Base-by-base conservation (phyloP, 805 yeast genomes). In the Candida golubevii region DNA sequence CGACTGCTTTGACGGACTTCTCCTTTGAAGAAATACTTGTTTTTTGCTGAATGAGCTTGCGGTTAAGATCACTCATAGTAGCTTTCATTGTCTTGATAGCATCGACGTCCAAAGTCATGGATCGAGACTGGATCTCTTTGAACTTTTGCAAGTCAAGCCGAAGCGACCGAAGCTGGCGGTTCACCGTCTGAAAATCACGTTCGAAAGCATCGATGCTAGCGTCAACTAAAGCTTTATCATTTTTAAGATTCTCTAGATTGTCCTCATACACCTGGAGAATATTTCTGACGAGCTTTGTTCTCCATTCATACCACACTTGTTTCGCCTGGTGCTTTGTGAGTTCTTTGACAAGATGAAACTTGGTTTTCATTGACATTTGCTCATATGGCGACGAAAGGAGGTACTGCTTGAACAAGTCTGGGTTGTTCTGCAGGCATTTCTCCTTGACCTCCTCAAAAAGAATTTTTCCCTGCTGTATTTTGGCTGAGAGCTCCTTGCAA, bases 301-400 rank as follows among this genome's bases (percentile, higher is more conserved):
- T 63, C 88, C 88, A 82, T 39, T 72, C 75, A 51, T 77, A 78
- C 86, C 87, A 82, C 0, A 75, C 74, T 33, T 70, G 72, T 46
- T 67, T 70, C 0, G 86, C 78, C 53, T 77, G 78, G 28, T 72
- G 65, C 28, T 79, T 66, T 0, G 85, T 69, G 46, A 62, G 75
- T 28, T 70, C 74, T 54, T 79, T 78, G 35, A 81, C 62, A 10
- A 73, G 46, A 46, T 71, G 74, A 39, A 81, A 68, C 47, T 77
- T 76, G n/a, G 72, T 61, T 32, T 69, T 71, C 70, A 79, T 67
- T 1, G 58, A 53, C 35, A 63, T 60, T 49, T 67, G 69, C 7
- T 67, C 74, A 32, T 62, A 63, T 2, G 63, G 59, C 7, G 64
- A 51, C 0, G 78, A 61, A 1, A 63, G 59, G 44, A 74, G 69